These are phyloP conservation scores for Hyaloscypha finlandica DNA, from an alignment of 495 filamentous ascomycete species.

Conservation along the genomic window DNA sequence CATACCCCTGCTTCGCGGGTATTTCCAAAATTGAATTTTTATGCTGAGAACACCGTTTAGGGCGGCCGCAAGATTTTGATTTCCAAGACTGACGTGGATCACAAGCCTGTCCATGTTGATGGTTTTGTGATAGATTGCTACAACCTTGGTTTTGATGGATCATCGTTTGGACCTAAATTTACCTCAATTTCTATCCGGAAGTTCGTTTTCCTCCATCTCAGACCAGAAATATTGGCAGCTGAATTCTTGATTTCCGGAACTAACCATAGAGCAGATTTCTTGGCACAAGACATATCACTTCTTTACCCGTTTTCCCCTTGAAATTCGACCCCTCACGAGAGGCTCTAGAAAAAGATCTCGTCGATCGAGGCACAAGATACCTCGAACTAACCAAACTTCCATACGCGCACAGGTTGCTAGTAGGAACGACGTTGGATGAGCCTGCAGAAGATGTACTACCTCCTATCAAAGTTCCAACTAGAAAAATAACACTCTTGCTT, in stretches of 20 bases:
- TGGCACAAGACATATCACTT: not conserved
- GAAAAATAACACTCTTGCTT: not conserved
- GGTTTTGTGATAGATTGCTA: conserved; percentile 8
- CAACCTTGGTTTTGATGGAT: conserved; percentile 7
- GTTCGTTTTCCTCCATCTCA: too few species aligned
- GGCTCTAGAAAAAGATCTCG: not conserved
- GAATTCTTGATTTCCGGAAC: too few species aligned
- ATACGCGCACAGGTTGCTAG: conserved; percentile 5
- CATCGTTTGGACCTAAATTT: not conserved
- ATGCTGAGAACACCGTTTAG: not conserved
- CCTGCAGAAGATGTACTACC: not conserved
- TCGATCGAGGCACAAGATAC: not conserved
- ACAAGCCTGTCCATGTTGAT: not conserved
- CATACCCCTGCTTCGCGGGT: too few species aligned
- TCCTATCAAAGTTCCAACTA: too few species aligned
- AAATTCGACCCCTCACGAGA: conserved; percentile 1
- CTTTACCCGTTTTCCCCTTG: not conserved
- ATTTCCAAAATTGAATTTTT: too few species aligned
- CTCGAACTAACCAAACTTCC: conserved; percentile 2
- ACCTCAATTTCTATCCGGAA: too few species aligned
- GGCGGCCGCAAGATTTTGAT: not conserved
- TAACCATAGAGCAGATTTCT: not conserved
- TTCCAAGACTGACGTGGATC: not conserved
- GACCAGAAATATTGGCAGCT: too few species aligned
- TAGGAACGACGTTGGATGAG: conserved; percentile 4